phyloP scores from a whole-genome alignment of 805 yeast species.

The Cyberlindnera sargentensis region DNA sequence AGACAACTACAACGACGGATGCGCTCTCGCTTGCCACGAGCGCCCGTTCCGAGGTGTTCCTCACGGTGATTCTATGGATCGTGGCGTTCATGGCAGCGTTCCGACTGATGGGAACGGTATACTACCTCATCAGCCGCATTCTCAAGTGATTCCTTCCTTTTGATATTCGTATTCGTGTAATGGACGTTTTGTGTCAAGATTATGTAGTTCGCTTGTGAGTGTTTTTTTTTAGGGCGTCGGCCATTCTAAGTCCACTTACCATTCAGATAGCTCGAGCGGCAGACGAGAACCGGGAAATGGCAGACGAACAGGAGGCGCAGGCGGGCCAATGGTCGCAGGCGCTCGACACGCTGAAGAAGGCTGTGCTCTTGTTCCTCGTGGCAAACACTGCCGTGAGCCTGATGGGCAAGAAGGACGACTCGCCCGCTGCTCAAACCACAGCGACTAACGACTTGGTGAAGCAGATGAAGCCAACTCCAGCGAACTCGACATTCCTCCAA shows the following conservation, averaged over 20 bases:
- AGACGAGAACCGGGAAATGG: background rate
- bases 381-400: constrained; percentile 5
- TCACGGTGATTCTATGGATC: constrained; percentile 84
- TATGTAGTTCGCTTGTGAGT: too few species aligned
- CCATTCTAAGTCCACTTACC: too few species aligned
- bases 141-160: constrained; percentile 16
- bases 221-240: too few species aligned
- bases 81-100: constrained; percentile 87
- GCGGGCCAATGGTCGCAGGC: constrained; percentile 1
- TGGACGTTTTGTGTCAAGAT: too few species aligned
- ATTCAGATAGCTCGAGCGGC: too few species aligned
- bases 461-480: constrained; percentile 8
- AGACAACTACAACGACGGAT: constrained; percentile 8
- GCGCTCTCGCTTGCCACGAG: background rate
- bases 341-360: constrained; percentile 7
- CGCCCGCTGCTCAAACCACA: too few species aligned
- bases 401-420: background rate
- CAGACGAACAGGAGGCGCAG: background rate
- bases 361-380: constrained; percentile 7
- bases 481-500: constrained; percentile 5
- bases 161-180: too few species aligned
- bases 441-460: too few species aligned
- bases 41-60: constrained; percentile 52
- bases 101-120: constrained; percentile 68
- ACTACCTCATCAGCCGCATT: constrained; percentile 41